These are phyloP conservation scores for Prunus mongolica DNA, from an alignment of 306 rosid genomes.

Conservation along the genomic window DNA sequence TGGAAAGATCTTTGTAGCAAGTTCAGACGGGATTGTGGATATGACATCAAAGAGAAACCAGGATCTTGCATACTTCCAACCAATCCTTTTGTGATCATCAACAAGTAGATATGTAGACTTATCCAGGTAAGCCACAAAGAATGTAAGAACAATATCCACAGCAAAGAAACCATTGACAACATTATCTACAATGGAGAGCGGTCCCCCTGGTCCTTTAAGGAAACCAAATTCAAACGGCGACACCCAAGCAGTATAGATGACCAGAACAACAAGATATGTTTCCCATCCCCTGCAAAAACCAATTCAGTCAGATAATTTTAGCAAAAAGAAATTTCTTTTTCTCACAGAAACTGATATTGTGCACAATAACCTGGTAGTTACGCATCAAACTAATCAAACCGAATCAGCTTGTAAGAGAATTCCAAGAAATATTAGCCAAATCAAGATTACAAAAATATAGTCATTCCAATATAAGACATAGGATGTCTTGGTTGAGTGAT, in stretches of 20 bases:
- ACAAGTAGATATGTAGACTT: constrained; percentile 61
- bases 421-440: not conserved
- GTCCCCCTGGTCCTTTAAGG: constrained; percentile 55
- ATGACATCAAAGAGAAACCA: constrained; percentile 78
- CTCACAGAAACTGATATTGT: not conserved
- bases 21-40: constrained; percentile 78
- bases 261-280: constrained; percentile 64
- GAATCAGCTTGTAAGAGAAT: not conserved
- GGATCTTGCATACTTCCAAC: constrained; percentile 55
- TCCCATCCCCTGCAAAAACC: constrained; percentile 65
- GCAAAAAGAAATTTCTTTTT: not conserved
- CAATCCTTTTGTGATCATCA: constrained; percentile 60
- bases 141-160: constrained; percentile 73
- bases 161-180: constrained; percentile 77
- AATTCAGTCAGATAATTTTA: constrained; percentile 17
- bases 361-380: not conserved
- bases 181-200: constrained; percentile 64
- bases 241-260: constrained; percentile 88
- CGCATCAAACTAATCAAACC: not conserved
- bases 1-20: constrained; percentile 49
- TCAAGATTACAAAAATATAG: not conserved
- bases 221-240: constrained; percentile 97
- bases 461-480: not conserved
- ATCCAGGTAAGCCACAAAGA: constrained; percentile 86
- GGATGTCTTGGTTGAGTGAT: not conserved